phyloP scores from a whole-genome alignment of 2,329 filamentous ascomycete genomes.

The Trichoderma brevicompactum region DNA sequence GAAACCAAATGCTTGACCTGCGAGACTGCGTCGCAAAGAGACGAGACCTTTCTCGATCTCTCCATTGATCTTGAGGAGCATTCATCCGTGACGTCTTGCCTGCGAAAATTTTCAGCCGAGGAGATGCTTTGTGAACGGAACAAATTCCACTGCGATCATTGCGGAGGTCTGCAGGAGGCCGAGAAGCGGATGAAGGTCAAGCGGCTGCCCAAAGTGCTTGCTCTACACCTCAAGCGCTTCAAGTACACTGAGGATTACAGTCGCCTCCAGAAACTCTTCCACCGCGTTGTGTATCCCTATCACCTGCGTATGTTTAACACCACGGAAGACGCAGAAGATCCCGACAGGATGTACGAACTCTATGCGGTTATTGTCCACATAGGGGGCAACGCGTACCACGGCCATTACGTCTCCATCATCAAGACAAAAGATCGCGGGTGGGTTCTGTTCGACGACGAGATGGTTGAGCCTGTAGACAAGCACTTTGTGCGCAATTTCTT shows the following conservation, averaged over 20 bases:
- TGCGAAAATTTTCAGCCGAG: conserved; percentile 95
- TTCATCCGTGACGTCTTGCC: conserved; percentile 92
- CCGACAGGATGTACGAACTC: conserved; percentile 91
- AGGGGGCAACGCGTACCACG: conserved; percentile 93
- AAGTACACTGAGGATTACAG: conserved; percentile 98
- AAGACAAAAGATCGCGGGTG: conserved; percentile 96
- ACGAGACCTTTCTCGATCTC: conserved; percentile 93
- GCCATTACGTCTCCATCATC: conserved; percentile 96
- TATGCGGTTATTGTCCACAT: conserved; percentile 98
- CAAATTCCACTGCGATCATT: conserved; percentile 98
- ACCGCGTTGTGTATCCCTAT: conserved; percentile 95
- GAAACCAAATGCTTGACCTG: conserved; percentile 97
- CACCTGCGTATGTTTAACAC: conserved; percentile 97
- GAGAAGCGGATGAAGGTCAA: conserved; percentile 99
- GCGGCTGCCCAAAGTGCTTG: conserved; percentile 85
- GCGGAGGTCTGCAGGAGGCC: conserved; percentile 92
- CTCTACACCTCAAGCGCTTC: conserved; percentile 93
- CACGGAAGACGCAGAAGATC: conserved; percentile 91
- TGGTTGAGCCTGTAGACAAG: conserved; percentile 97
- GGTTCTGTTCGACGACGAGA: conserved; percentile 96
- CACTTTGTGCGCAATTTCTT: conserved; percentile 97
- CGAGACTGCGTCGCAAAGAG: conserved; percentile 91
- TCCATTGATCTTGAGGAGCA: conserved; percentile 96
- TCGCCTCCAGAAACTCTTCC: conserved; percentile 92
- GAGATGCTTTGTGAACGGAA: conserved; percentile 98